Evolutionary conservation across 176 grass and related monocot species (phyloP), one percentile per base, ranked within the genome.

Genomic region (Coix lacrymajobi): DNA sequence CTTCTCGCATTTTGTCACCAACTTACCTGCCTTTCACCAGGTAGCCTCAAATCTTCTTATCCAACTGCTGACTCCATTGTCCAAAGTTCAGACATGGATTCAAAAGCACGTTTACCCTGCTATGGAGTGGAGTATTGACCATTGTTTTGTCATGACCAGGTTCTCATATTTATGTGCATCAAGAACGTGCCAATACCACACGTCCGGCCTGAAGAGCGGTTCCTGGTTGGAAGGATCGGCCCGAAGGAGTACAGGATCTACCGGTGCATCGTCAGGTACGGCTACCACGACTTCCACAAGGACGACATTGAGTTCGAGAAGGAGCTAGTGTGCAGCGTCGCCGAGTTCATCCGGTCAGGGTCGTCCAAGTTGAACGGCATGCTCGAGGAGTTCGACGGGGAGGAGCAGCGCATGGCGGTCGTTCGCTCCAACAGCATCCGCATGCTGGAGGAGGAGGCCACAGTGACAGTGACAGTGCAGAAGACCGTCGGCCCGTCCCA

Each of bases 1-100:
- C 41, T 99, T 99, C 77, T 94, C 96, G 3, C 96, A 99, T 88
- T 99, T 99, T 29, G 93, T 99, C 65, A 99, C 96, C 33, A 99
- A 96, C 74, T 81, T 99, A 2, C 96, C 96, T 38, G 96, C 96
- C 41, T 99, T 99, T 76, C 96, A 99, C 61, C 91, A 99, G 93
- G 96, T 96, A 79, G 13, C 28, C 60, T 66, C n/a, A 76, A 8
- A 51, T 31, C 12, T 22, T 16, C 41, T 49, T 28, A 11, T 48
- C 38, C 10, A 17, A 8, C 62, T 38, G 61, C 15, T 63, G 11
- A 25, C 54, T 51, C 37, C 49, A 29, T 25, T 85, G 19, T 85
- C 81, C 37, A 58, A 40, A 69, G 24, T 88, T 85, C 45, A 60
- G 66, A 69, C 7, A 68, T 60, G 56, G 56, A 26, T 81, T 87